These are phyloP conservation scores for Trametes maxima DNA, from an alignment of 768 basidiomycete species.

Conservation along the genomic window DNA sequence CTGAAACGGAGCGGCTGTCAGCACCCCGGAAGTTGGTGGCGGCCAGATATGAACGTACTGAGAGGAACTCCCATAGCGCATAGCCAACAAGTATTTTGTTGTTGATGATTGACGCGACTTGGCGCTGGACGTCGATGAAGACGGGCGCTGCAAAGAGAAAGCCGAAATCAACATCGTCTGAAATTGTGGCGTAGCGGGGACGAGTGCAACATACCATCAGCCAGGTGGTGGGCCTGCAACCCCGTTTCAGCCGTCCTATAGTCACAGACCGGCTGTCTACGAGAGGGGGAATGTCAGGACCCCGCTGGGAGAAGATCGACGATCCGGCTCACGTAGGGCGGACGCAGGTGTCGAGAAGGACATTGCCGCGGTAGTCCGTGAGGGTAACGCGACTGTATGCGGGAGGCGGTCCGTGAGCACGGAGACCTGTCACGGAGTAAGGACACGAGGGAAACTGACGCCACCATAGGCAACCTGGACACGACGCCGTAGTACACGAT, in stretches of 20 bases:
- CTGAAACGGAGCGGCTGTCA: conserved; percentile 33
- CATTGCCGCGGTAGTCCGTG: conserved; percentile 48
- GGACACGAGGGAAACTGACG: conserved; percentile 39
- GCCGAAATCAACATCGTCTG: not conserved
- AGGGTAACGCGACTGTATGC: conserved; percentile 50
- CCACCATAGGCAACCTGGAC: conserved; percentile 52
- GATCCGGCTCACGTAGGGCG: conserved; percentile 49
- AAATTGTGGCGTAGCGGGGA: not conserved
- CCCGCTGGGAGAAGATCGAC: not conserved
- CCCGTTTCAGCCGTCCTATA: conserved; percentile 52
- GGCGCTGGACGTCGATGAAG: conserved; percentile 51
- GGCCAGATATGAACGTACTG: conserved; percentile 38
- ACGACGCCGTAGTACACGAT: conserved; percentile 45
- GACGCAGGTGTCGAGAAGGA: conserved; percentile 53
- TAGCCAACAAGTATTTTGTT: conserved; percentile 60
- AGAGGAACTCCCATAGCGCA: conserved; percentile 54
- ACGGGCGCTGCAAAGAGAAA: conserved; percentile 41
- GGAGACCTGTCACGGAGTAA: conserved; percentile 9
- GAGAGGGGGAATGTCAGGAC: not conserved
- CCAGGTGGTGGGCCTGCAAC: conserved; percentile 42
- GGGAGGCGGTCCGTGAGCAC: conserved; percentile 4
- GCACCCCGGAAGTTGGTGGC: not conserved
- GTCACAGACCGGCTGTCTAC: conserved; percentile 51
- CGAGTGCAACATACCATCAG: conserved; percentile 37
- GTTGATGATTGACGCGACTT: conserved; percentile 44